Evolutionary conservation across 768 basidiomycete species (phyloP), one percentile per base, ranked within the genome.

Genomic region (Baorangia bicolor): DNA sequence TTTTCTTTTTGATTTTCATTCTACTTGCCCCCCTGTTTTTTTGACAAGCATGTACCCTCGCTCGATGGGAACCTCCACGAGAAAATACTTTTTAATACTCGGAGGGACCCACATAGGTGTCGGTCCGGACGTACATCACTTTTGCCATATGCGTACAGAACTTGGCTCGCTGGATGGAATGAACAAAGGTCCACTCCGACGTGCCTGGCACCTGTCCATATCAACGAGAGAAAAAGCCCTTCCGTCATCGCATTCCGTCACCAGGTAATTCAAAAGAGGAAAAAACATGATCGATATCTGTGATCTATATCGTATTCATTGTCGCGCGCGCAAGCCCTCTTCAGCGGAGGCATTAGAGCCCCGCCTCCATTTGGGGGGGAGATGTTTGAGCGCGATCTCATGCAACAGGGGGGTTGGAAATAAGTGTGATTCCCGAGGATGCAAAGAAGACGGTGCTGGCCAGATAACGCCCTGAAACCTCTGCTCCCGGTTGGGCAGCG

Each of bases 191-290:
- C 34, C 43, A 58, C 20, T 47, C 49, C 40, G 37, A 45, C 34
- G 62, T 64, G 38, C 62, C 58, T 59, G 41, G 53, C 45, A 25
- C 34, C 40, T 35, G 33, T 30, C 23, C 41, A 37, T 25, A 38
- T 42, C 20, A 10, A 25, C 46, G 9, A 27, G 34, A 31, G 20
- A 31, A 25, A 14, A 13, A 18, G n/a, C n/a, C n/a, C 21, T 51
- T 44, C 42, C 50, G 55, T 60, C 63, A 64, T 47, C 55, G 35
- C 50, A 57, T 64, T 54, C 55, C 63, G 63, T 64, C 59, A 64
- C 56, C n/a, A 16, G 23, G 14, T 12, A 23, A 38, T 51, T 40
- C 45, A 12, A 50, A 44, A 53, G 23, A 5, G 57, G 38, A 44
- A 51, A 31, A 50, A 12, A 39, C 41, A 13, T 49, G 60, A 61